Percentiles rank a stretch among this genome's conserved stretches.
Conservation (phyloP, 768 basidiomycete genomes). For the Lentinus brumalis region DNA sequence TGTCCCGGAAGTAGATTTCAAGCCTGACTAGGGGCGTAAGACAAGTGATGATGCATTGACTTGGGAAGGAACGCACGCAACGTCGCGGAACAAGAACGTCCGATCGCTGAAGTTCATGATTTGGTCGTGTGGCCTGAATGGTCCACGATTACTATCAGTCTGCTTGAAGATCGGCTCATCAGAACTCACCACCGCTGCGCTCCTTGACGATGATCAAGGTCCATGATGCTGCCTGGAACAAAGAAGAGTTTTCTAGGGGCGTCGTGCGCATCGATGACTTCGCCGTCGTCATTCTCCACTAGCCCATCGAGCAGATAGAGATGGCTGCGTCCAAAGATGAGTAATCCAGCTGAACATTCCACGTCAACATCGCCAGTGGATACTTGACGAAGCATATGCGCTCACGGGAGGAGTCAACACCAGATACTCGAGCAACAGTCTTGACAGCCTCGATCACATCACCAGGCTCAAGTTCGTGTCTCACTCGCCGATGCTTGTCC, state of each 20-base stretch:
- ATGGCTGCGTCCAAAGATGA: conserved; percentile 84
- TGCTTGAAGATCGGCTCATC: neutral
- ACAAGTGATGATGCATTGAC: neutral
- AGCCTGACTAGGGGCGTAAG: conserved; percentile 47
- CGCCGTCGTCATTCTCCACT: conserved; percentile 83
- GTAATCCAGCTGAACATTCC: conserved; percentile 63
- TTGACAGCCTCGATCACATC: conserved; percentile 87
- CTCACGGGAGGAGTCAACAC: conserved; percentile 91
- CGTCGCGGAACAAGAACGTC: conserved; percentile 87
- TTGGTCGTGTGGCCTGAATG: conserved; percentile 74
- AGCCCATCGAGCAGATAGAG: conserved; percentile 91
- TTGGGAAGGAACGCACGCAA: conserved; percentile 60
- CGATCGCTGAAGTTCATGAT: conserved; percentile 78
- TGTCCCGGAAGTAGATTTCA: conserved; percentile 93
- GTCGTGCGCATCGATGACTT: conserved; percentile 85
- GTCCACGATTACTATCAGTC: neutral
- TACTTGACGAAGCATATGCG: conserved; percentile 1
- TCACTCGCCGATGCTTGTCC: conserved; percentile 85
- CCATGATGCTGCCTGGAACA: conserved; percentile 82
- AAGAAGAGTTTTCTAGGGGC: conserved; percentile 81
- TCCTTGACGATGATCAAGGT: conserved; percentile 75
- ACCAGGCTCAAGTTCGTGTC: conserved; percentile 85
- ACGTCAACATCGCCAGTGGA: neutral
- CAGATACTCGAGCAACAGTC: conserved; percentile 86
- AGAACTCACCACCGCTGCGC: conserved; percentile 76